A percentile compares a stretch with the other conserved stretches of the same genome.
Conservation (phyloP, 2,329 filamentous ascomycete species). For the Xylariaceae sp. region DNA sequence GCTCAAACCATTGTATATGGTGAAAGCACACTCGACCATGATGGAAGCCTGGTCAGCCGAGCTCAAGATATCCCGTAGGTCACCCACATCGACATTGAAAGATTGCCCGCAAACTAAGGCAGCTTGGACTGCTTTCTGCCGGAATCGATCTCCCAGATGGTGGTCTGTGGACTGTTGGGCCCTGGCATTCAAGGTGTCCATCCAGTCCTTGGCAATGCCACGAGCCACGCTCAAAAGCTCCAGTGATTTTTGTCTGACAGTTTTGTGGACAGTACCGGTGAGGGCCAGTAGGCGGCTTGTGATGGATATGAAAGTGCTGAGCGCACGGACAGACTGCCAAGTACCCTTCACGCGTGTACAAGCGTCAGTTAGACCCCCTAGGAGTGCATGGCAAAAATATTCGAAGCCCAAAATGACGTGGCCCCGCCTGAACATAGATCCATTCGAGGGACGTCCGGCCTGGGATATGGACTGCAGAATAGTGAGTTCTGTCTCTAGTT, state of each 20-base stretch:
- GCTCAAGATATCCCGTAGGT: neutral
- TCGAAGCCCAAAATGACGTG: constrained; percentile 30
- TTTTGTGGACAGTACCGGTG: constrained; percentile 9
- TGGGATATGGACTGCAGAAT: constrained; percentile 43
- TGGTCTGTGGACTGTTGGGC: neutral
- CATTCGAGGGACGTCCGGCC: constrained; percentile 28
- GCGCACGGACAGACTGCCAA: constrained; percentile 39
- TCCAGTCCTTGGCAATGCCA: constrained; percentile 31
- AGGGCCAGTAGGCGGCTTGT: constrained; percentile 36
- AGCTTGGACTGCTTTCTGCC: neutral
- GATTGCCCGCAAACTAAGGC: constrained; percentile 7
- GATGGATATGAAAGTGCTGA: constrained; percentile 33
- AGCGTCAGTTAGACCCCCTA: constrained; percentile 24
- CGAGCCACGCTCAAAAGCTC: constrained; percentile 26
- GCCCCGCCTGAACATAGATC: constrained; percentile 15
- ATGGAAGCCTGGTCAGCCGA: constrained; percentile 1
- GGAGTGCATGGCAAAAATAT: constrained; percentile 25
- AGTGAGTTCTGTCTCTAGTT: constrained; percentile 37
- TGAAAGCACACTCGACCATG: neutral
- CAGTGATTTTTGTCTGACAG: constrained; percentile 20
- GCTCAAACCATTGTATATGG: neutral
- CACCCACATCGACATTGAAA: constrained; percentile 3
- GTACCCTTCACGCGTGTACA: constrained; percentile 35
- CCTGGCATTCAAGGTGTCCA: constrained; percentile 20
- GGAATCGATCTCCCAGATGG: neutral